Percentiles rank a stretch among this genome's conserved stretches.
These are phyloP conservation scores for Bipolaris victoriae DNA, from an alignment of 2,329 filamentous ascomycete genomes.

Conservation along the genomic window DNA sequence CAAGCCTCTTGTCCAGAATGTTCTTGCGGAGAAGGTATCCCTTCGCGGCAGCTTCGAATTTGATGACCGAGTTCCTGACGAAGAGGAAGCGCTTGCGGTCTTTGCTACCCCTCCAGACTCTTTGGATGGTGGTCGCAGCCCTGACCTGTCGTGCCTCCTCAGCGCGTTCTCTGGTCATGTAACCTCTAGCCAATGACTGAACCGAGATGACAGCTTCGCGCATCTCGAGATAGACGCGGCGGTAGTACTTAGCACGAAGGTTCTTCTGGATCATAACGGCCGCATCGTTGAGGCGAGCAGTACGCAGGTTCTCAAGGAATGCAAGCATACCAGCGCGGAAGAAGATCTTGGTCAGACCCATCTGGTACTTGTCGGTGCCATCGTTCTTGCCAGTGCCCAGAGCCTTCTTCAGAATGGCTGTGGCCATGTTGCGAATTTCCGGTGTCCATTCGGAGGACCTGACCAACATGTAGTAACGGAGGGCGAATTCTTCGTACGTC, in stretches of 20 bases:
- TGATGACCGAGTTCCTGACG: constrained; percentile 82
- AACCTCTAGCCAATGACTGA: constrained; percentile 79
- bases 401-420: constrained; percentile 87
- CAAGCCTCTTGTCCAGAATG: constrained; percentile 91
- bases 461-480: constrained; percentile 98
- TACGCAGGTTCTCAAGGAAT: constrained; percentile 93
- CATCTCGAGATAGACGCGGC: constrained; percentile 86
- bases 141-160: constrained; percentile 82
- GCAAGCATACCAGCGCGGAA: constrained; percentile 99
- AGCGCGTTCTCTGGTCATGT: constrained; percentile 76
- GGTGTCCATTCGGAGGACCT: constrained; percentile 89
- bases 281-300: constrained; percentile 86
- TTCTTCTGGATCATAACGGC: constrained; percentile 99
- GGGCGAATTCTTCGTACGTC: constrained; percentile 98
- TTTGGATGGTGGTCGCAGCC: constrained; percentile 92
- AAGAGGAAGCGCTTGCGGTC: constrained; percentile 79
- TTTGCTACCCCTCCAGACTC: constrained; percentile 92
- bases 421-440: constrained; percentile 92
- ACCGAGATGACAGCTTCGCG: constrained; percentile 79
- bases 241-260: constrained; percentile 91
- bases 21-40: constrained; percentile 88
- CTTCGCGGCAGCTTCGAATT: constrained; percentile 89
- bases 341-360: constrained; percentile 98
- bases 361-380: constrained; percentile 91
- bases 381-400: constrained; percentile 68